A percentile compares a stretch with the other conserved stretches of the same genome.
These are phyloP conservation scores for Ceratocystis papillata DNA, from an alignment of 2,329 filamentous ascomycete genomes.

Conservation along the genomic window DNA sequence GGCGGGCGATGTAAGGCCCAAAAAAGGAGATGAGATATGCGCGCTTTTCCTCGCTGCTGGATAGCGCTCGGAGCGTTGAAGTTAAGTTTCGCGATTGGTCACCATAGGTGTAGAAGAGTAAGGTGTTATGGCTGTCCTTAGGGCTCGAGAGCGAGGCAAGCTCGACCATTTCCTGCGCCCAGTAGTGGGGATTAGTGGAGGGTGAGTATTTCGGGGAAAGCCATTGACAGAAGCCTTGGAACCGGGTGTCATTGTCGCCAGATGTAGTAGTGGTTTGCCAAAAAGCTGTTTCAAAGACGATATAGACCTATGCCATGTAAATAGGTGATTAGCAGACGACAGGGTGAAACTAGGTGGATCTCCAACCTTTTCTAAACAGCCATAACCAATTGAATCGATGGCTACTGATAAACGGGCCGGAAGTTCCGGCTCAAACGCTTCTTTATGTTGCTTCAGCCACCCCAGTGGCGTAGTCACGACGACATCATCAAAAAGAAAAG, in stretches of 20 bases:
- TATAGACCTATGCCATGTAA: constrained; percentile 37
- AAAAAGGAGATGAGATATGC: constrained; percentile 55
- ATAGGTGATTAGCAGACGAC: not conserved
- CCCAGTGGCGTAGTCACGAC: constrained; percentile 59
- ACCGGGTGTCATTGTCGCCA: constrained; percentile 31
- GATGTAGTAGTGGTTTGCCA: constrained; percentile 42
- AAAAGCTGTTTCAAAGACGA: constrained; percentile 65
- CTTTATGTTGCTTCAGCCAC: constrained; percentile 51
- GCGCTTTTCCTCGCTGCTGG: constrained; percentile 34
- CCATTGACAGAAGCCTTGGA: constrained; percentile 65
- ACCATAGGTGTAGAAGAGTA: constrained; percentile 74
- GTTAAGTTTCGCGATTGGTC: constrained; percentile 48
- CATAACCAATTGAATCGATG: constrained; percentile 56
- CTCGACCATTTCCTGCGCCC: constrained; percentile 69
- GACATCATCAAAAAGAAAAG: constrained; percentile 52
- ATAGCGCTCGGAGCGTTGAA: constrained; percentile 35
- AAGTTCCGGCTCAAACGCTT: constrained; percentile 50
- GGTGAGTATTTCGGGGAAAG: constrained; percentile 57
- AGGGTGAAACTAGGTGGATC: not conserved
- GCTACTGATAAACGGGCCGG: constrained; percentile 47
- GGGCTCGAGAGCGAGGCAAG: constrained; percentile 51
- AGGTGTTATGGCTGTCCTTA: constrained; percentile 58
- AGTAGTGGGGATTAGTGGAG: constrained; percentile 50
- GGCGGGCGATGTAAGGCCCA: constrained; percentile 61
- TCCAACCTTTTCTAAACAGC: constrained; percentile 56